A percentile compares a stretch with the other conserved stretches of the same genome.
Evolutionary conservation across 2,329 filamentous ascomycete species (phyloP).

Genomic region (Pseudogymnoascus sp.): DNA sequence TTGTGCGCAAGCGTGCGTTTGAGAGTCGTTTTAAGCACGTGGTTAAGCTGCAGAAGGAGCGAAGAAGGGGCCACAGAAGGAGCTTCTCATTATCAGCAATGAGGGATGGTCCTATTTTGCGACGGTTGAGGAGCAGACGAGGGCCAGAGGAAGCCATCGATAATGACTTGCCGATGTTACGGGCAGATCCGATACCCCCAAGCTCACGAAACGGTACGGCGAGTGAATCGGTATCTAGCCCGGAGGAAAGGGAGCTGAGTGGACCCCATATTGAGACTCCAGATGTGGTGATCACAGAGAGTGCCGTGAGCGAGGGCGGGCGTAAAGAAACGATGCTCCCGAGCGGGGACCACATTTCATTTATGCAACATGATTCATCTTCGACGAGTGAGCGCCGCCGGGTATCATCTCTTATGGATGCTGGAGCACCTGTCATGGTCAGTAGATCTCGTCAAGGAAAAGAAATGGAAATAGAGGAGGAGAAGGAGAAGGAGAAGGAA

Average conservation of each 20-base stretch:
- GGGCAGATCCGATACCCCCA: neutral
- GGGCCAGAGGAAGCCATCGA: neutral
- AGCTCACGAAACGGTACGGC: neutral
- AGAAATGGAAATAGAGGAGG: slow-evolving; percentile 51
- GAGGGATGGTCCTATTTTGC: neutral
- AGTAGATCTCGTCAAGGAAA: slow-evolving; percentile 29
- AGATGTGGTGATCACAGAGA: neutral
- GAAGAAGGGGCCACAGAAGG: neutral
- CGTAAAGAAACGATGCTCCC: neutral
- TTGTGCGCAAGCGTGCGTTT: slow-evolving; percentile 53
- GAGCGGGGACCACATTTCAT: neutral
- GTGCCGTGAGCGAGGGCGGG: neutral
- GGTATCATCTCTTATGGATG: neutral
- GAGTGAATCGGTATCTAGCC: neutral
- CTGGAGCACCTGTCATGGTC: slow-evolving; percentile 15
- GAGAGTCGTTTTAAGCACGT: slow-evolving; percentile 51
- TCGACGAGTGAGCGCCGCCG: neutral
- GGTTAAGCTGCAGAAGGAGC: slow-evolving; percentile 34
- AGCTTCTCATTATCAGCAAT: slow-evolving; percentile 2
- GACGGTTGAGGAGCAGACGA: neutral
- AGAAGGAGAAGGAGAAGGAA: slow-evolving; percentile 45
- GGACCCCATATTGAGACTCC: neutral
- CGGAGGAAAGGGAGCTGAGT: neutral
- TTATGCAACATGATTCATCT: neutral
- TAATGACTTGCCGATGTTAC: neutral